A percentile compares a stretch with the other conserved stretches of the same genome.
Conservation (phyloP, 805 yeast species). For the Pichia heedii region DNA sequence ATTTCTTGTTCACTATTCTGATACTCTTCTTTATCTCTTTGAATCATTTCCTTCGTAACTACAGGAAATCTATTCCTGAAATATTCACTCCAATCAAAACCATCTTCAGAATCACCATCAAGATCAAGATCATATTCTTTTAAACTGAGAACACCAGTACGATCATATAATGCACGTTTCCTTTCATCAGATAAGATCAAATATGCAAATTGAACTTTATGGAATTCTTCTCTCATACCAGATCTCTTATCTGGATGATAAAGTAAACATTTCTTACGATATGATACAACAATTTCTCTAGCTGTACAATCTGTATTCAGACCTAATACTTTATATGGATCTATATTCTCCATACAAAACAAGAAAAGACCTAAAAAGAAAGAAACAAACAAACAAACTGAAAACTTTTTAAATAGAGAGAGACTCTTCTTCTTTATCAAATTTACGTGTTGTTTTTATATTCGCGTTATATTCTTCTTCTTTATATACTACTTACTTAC, state of each 20-base stretch:
- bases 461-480: no score
- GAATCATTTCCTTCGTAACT: slow-evolving; percentile 57
- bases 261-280: slow-evolving; percentile 51
- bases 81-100: slow-evolving; percentile 50
- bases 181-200: slow-evolving; percentile 52
- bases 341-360: slow-evolving; percentile 5
- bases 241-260: slow-evolving; percentile 64
- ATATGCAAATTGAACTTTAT: slow-evolving; percentile 68
- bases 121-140: no score
- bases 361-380: no score
- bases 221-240: slow-evolving; percentile 38
- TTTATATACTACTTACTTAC: no score
- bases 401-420: no score
- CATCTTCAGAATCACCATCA: slow-evolving; percentile 16
- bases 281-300: slow-evolving; percentile 55
- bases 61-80: slow-evolving; percentile 36
- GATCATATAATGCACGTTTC: slow-evolving; percentile 51
- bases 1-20: slow-evolving; percentile 53
- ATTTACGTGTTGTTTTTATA: no score
- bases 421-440: no score
- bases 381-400: no score
- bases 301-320: slow-evolving; percentile 35
- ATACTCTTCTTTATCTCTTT: slow-evolving; percentile 56
- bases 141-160: slow-evolving; percentile 52
- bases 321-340: slow-evolving; percentile 52